Percentiles rank a stretch among this genome's conserved stretches.
These are phyloP conservation scores for Monilinia vaccinii-corymbosi DNA, from an alignment of 2,329 filamentous ascomycete species.

Conservation along the genomic window DNA sequence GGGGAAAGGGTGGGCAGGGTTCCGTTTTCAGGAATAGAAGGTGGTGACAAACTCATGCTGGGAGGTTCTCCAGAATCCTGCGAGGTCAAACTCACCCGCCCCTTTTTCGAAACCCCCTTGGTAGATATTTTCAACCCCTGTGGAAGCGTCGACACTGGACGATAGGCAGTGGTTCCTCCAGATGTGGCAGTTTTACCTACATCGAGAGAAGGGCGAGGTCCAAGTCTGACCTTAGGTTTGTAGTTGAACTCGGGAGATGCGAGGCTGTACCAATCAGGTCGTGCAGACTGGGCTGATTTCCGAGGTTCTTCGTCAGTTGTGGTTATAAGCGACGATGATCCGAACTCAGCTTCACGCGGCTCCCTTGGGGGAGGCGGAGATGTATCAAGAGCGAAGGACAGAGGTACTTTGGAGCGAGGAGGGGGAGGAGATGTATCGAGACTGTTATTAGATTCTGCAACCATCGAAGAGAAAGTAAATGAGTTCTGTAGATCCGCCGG, in stretches of 20 bases:
- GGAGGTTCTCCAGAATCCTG: slow-evolving; percentile 22
- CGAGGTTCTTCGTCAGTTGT: slow-evolving; percentile 20
- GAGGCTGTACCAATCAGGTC: slow-evolving; percentile 42
- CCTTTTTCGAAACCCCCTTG: slow-evolving; percentile 44
- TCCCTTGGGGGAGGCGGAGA: slow-evolving; percentile 15
- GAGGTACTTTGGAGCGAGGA: slow-evolving; percentile 4
- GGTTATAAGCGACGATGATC: slow-evolving; percentile 17
- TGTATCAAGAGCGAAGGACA: slow-evolving; percentile 6
- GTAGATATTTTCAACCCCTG: slow-evolving; percentile 66
- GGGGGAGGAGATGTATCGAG: slow-evolving; percentile 25
- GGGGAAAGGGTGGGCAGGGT: slow-evolving; percentile 18
- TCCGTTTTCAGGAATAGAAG: slow-evolving; percentile 18
- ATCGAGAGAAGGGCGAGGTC: slow-evolving; percentile 70
- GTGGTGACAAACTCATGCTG: slow-evolving; percentile 25
- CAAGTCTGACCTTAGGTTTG: slow-evolving; percentile 82
- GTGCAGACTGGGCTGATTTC: slow-evolving; percentile 41
- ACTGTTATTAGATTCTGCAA: slow-evolving; percentile 13
- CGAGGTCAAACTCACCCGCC: slow-evolving; percentile 36
- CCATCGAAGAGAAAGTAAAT: slow-evolving; percentile 12
- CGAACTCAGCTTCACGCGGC: slow-evolving; percentile 11
- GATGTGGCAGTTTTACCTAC: slow-evolving; percentile 52
- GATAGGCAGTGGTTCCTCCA: slow-evolving; percentile 47
- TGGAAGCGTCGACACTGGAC: slow-evolving; percentile 72
- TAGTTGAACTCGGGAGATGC: slow-evolving; percentile 39
- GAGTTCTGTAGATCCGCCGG: slow-evolving; percentile 14